Evolutionary conservation across 129 eudicot species (phyloP).

Genomic region (Pittosporum tobira): DNA sequence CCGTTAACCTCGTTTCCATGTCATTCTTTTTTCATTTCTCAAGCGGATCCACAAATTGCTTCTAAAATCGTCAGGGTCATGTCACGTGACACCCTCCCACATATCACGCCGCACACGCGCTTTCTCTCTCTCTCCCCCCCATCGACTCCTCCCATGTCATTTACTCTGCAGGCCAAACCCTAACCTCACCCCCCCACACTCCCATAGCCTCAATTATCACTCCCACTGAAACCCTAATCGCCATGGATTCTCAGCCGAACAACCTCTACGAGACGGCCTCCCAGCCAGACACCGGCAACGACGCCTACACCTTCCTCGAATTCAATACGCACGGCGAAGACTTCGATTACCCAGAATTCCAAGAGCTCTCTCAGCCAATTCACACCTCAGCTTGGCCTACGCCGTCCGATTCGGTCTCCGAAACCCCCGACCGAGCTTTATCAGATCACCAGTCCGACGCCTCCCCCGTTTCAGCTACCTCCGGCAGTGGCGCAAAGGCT

Average conservation of each 20-base stretch:
- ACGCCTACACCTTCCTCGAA: slow-evolving; percentile 88
- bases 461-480: slow-evolving; percentile 34
- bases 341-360: slow-evolving; percentile 67
- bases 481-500: slow-evolving; percentile 4
- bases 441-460: slow-evolving; percentile 49
- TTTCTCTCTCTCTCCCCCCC: slow-evolving; percentile 3
- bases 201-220: background rate
- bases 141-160: background rate
- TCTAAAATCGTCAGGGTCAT: background rate
- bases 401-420: slow-evolving; percentile 54
- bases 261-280: slow-evolving; percentile 88
- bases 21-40: too few relatives aligned
- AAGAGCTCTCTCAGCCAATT: slow-evolving; percentile 71
- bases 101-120: background rate
- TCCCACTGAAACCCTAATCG: slow-evolving; percentile 20
- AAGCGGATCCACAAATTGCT: too few relatives aligned
- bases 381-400: slow-evolving; percentile 66
- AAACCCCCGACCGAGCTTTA: slow-evolving; percentile 27
- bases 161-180: slow-evolving; percentile 9
- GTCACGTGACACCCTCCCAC: slow-evolving; percentile 4
- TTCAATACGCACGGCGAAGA: slow-evolving; percentile 78
- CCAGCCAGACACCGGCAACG: slow-evolving; percentile 86
- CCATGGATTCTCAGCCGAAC: slow-evolving; percentile 66
- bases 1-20: too few relatives aligned
- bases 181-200: background rate